Evolutionary conservation across 2,329 filamentous ascomycete species (phyloP).

Genomic region (Neofusicoccum sp.): DNA sequence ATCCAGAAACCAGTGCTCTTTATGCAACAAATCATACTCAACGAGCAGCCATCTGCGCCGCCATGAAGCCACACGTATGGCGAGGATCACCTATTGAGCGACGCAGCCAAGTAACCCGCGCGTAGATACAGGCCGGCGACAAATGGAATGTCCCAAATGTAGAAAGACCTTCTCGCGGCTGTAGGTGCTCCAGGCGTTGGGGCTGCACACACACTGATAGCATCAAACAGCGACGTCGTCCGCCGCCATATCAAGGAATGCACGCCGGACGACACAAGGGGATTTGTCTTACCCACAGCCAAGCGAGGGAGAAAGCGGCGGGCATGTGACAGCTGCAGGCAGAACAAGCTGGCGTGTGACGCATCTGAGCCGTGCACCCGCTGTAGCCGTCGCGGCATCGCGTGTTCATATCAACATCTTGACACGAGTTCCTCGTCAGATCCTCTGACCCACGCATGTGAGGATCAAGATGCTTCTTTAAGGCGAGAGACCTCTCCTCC

Average conservation of each 20-base stretch:
- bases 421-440: no score
- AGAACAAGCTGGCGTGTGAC: neutral
- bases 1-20: neutral
- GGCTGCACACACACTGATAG: neutral
- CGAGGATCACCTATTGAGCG: neutral
- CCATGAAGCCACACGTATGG: neutral
- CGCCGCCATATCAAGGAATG: neutral
- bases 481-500: no score
- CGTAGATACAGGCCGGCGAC: neutral
- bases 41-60: neutral
- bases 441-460: no score
- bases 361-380: neutral
- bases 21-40: neutral
- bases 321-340: neutral
- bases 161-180: neutral
- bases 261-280: neutral
- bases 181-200: neutral
- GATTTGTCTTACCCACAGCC: neutral
- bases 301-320: neutral
- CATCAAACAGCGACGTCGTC: neutral
- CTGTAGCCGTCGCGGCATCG: neutral
- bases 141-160: neutral
- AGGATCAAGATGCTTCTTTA: no score
- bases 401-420: neutral
- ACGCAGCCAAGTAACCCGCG: neutral